phyloP scores from a whole-genome alignment of 176 grass and related monocot species.

The Thinopyrum elongatum region DNA sequence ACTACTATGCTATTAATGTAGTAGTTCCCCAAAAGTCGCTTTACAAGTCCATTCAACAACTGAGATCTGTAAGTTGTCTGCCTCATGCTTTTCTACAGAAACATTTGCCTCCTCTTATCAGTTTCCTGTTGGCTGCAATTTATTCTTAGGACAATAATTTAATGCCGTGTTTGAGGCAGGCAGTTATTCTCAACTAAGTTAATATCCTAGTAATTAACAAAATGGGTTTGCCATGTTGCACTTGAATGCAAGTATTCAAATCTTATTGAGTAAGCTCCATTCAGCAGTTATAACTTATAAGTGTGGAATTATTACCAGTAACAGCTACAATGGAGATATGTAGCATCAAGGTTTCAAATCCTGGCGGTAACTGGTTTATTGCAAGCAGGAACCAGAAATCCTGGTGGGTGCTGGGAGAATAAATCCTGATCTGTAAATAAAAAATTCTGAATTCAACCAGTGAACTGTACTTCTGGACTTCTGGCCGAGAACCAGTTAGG shows the following conservation, averaged over 20 bases:
- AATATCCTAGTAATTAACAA: background rate
- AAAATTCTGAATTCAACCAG: background rate
- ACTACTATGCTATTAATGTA: conserved; percentile 87
- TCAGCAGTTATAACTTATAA: background rate
- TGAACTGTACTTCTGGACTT: background rate
- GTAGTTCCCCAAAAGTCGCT: conserved; percentile 80
- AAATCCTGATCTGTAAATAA: background rate
- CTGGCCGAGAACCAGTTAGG: background rate
- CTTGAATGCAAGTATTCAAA: background rate
- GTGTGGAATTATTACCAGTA: background rate
- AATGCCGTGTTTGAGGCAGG: background rate
- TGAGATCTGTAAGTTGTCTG: conserved; percentile 71
- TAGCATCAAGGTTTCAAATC: background rate
- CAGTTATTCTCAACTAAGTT: background rate
- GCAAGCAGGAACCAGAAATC: background rate
- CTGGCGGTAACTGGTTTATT: background rate
- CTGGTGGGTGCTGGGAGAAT: background rate
- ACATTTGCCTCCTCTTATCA: background rate
- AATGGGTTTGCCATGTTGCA: background rate
- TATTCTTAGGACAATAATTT: background rate
- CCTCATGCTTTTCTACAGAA: background rate
- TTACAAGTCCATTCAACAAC: conserved; percentile 92
- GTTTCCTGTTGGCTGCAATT: conserved; percentile 11
- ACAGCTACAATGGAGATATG: background rate
- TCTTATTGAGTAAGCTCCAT: background rate